Evolutionary conservation across 805 yeast genomes (phyloP).

Genomic region (Yarrowia phangngaensis): DNA sequence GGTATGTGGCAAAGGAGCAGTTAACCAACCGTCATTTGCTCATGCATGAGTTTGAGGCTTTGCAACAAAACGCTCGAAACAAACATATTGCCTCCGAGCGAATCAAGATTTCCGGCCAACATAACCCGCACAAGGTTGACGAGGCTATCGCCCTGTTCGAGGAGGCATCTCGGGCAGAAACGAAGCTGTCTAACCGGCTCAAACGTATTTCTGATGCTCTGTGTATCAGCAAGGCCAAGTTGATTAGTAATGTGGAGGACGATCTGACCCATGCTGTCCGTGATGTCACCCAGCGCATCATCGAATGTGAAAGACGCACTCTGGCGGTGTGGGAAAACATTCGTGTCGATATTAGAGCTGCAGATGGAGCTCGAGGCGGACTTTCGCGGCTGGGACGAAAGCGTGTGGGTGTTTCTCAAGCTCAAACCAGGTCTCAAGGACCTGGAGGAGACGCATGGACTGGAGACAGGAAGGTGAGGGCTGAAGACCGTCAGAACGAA

Average conservation of each 20-base stretch:
- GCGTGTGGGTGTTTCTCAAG: slow-evolving; percentile 40
- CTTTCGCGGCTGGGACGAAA: slow-evolving; percentile 79
- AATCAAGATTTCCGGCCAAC: slow-evolving; percentile 65
- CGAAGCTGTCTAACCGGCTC: slow-evolving; percentile 69
- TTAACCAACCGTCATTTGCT: slow-evolving; percentile 86
- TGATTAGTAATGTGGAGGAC: slow-evolving; percentile 54
- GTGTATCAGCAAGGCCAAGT: slow-evolving; percentile 64
- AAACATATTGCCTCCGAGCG: slow-evolving; percentile 67
- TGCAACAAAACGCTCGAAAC: slow-evolving; percentile 67
- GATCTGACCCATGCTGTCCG: slow-evolving; percentile 55
- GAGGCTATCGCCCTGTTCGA: slow-evolving; percentile 81
- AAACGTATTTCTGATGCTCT: slow-evolving; percentile 81
- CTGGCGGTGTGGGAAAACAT: slow-evolving; percentile 67
- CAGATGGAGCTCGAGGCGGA: slow-evolving; percentile 68
- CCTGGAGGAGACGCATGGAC: slow-evolving; percentile 56
- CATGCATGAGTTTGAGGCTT: slow-evolving; percentile 81
- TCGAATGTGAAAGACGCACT: slow-evolving; percentile 81
- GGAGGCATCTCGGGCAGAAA: slow-evolving; percentile 70
- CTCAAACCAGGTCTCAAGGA: slow-evolving; percentile 47
- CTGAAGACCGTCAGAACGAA: slow-evolving; percentile 1
- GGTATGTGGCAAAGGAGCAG: slow-evolving; percentile 86
- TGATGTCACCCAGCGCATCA: slow-evolving; percentile 60
- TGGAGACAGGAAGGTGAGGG: slow-evolving; percentile 44
- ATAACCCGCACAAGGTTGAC: slow-evolving; percentile 84
- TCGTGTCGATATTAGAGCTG: slow-evolving; percentile 66